Conservation (phyloP, 2,329 filamentous ascomycete genomes). For the Leptographium lundbergii region DNA sequence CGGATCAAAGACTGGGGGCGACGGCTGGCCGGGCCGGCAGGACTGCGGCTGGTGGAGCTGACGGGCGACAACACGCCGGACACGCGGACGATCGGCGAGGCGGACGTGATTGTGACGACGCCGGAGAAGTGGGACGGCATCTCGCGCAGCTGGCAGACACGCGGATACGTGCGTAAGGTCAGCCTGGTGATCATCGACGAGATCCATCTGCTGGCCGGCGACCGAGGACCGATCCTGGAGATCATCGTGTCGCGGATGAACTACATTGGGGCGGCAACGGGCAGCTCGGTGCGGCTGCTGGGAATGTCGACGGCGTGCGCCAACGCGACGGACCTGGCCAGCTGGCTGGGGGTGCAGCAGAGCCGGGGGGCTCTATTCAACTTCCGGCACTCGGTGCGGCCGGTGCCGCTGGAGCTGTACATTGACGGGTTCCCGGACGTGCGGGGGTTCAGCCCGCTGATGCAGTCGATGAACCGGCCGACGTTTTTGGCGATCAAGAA, state of each 20-base stretch:
- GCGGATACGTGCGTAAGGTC: constrained; percentile 90
- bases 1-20: constrained; percentile 90
- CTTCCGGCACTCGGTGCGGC: constrained; percentile 91
- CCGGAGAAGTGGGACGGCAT: constrained; percentile 99
- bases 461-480: constrained; percentile 98
- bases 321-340: constrained; percentile 85
- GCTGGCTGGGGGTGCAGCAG: constrained; percentile 95
- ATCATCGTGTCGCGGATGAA: constrained; percentile 96
- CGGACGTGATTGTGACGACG: constrained; percentile 95
- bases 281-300: constrained; percentile 75
- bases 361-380: constrained; percentile 62
- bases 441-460: constrained; percentile 87
- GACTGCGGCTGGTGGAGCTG: constrained; percentile 83
- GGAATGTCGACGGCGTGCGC: constrained; percentile 99
- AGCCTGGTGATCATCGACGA: constrained; percentile 97
- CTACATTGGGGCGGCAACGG: constrained; percentile 90
- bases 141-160: constrained; percentile 94
- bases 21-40: constrained; percentile 69
- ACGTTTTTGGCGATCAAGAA: constrained; percentile 94
- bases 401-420: constrained; percentile 88
- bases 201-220: constrained; percentile 92
- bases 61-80: constrained; percentile 95
- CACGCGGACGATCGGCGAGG: constrained; percentile 86
- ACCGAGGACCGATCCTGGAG: constrained; percentile 92
- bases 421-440: constrained; percentile 96